A percentile compares a stretch with the other conserved stretches of the same genome.
phyloP scores from a whole-genome alignment of 2,329 filamentous ascomycete species.

The Ceratocystis huliohia region DNA sequence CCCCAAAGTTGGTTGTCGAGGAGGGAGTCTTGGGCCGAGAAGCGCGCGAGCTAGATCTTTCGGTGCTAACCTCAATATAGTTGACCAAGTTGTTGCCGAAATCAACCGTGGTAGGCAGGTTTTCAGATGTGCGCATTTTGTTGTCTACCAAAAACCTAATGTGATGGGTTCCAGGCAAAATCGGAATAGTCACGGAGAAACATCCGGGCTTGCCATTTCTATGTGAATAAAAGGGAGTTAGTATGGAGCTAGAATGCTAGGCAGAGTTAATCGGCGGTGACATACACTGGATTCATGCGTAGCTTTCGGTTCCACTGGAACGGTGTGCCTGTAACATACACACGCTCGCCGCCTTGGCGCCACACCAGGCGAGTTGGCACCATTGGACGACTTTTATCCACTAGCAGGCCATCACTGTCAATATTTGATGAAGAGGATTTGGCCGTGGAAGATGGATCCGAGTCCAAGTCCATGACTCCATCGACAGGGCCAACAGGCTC shows the following conservation, averaged over 20 bases:
- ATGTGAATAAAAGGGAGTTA: conserved; percentile 19
- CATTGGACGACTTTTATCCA: conserved; percentile 61
- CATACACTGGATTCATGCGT: conserved; percentile 72
- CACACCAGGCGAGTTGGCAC: conserved; percentile 81
- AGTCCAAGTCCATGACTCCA: conserved; percentile 30
- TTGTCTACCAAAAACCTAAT: conserved; percentile 92
- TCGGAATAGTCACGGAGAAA: conserved; percentile 65
- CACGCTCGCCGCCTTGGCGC: conserved; percentile 68
- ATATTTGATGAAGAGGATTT: conserved; percentile 48
- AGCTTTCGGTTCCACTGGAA: conserved; percentile 97
- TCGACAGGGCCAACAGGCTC: conserved; percentile 36
- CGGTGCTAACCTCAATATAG: conserved; percentile 69
- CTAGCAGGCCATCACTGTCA: conserved; percentile 64
- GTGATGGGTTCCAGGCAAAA: conserved; percentile 90
- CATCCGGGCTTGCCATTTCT: conserved; percentile 47
- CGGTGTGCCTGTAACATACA: conserved; percentile 95
- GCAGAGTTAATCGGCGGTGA: conserved; percentile 24
- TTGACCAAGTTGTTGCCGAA: conserved; percentile 97
- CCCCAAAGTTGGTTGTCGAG: conserved; percentile 23
- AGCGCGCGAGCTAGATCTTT: conserved; percentile 48
- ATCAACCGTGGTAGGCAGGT: conserved; percentile 87
- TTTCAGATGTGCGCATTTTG: conserved; percentile 77
- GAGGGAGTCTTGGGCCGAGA: conserved; percentile 15
- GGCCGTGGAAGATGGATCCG: conserved; percentile 39
- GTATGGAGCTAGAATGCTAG: background rate